Percentiles rank a stretch among this genome's conserved stretches.
phyloP scores from a whole-genome alignment of 805 yeast genomes.

The Yarrowia osloensis region DNA sequence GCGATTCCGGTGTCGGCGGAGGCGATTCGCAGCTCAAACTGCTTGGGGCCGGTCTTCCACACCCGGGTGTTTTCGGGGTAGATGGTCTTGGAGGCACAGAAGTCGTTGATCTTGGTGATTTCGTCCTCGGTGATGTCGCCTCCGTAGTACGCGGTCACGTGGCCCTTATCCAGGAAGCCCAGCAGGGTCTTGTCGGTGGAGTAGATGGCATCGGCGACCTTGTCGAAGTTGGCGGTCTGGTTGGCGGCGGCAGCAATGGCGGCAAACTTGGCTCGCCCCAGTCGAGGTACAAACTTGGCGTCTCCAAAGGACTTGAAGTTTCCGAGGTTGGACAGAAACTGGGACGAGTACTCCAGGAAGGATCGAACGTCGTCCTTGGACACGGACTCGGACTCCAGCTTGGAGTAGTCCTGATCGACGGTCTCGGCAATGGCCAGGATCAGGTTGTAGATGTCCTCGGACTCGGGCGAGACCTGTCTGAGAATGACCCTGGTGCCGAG shows the following conservation, averaged over 20 bases:
- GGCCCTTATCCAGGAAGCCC: constrained; percentile 80
- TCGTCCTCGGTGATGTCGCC: constrained; percentile 58
- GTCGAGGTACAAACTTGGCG: constrained; percentile 74
- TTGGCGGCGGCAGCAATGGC: constrained; percentile 50
- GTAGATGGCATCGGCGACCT: constrained; percentile 50
- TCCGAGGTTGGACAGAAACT: constrained; percentile 65
- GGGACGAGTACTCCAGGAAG: constrained; percentile 64
- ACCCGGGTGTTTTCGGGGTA: constrained; percentile 83
- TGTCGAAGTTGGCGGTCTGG: constrained; percentile 41
- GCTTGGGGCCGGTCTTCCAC: constrained; percentile 51
- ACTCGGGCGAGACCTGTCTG: constrained; percentile 80
- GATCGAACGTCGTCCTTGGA: constrained; percentile 46
- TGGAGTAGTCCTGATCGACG: constrained; percentile 52
- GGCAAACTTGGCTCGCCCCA: constrained; percentile 53
- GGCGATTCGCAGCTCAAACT: constrained; percentile 68
- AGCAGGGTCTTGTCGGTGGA: constrained; percentile 53
- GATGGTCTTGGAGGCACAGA: constrained; percentile 61
- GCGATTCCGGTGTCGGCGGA: constrained; percentile 52
- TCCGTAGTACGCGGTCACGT: constrained; percentile 71
- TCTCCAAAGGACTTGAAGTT: constrained; percentile 88
- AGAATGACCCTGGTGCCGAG: constrained; percentile 78
- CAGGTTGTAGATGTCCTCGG: constrained; percentile 73
- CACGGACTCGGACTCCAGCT: constrained; percentile 52
- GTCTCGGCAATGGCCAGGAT: constrained; percentile 60
- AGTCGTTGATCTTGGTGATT: constrained; percentile 64